Evolutionary conservation across 495 filamentous ascomycete genomes (phyloP).

Genomic region (Coniosporium apollinis): DNA sequence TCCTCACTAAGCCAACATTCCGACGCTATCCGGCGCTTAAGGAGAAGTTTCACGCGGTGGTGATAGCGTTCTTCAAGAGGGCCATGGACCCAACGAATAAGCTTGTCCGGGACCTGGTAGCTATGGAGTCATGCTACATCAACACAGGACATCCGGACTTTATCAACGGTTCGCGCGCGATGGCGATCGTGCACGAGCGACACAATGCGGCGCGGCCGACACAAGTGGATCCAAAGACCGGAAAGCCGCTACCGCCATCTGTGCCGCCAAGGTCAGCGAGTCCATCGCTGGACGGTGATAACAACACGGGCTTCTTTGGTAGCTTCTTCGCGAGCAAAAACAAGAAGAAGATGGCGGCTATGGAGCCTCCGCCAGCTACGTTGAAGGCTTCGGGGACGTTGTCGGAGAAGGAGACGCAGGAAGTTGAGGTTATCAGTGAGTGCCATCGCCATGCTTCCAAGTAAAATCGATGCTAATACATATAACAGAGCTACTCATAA

Average conservation of each 20-base stretch:
- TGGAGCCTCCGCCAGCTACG: constrained; percentile 85
- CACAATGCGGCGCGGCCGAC: constrained; percentile 67
- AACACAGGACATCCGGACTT: constrained; percentile 99
- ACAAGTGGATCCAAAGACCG: constrained; percentile 97
- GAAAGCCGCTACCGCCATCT: constrained; percentile 68
- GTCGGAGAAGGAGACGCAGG: constrained; percentile 79
- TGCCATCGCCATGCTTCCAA: neutral
- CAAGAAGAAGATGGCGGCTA: constrained; percentile 99
- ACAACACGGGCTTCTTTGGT: constrained; percentile 73
- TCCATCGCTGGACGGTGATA: constrained; percentile 35
- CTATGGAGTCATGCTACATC: constrained; percentile 94
- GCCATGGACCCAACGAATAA: constrained; percentile 95
- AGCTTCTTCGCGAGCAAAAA: constrained; percentile 97
- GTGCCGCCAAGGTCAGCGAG: constrained; percentile 53
- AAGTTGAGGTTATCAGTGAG: constrained; percentile 98
- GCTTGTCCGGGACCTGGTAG: constrained; percentile 79
- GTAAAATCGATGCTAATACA: constrained; percentile 7
- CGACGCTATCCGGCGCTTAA: constrained; percentile 82
- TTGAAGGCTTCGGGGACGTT: constrained; percentile 87
- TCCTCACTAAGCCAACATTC: constrained; percentile 79
- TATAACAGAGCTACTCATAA: constrained; percentile 70
- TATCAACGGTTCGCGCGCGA: constrained; percentile 74
- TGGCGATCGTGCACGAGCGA: constrained; percentile 92
- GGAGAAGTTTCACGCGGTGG: constrained; percentile 93
- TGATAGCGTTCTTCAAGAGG: constrained; percentile 93